Evolutionary conservation across 768 basidiomycete genomes (phyloP), one percentile per base, ranked within the genome.

Genomic region (Suillus spraguei): DNA sequence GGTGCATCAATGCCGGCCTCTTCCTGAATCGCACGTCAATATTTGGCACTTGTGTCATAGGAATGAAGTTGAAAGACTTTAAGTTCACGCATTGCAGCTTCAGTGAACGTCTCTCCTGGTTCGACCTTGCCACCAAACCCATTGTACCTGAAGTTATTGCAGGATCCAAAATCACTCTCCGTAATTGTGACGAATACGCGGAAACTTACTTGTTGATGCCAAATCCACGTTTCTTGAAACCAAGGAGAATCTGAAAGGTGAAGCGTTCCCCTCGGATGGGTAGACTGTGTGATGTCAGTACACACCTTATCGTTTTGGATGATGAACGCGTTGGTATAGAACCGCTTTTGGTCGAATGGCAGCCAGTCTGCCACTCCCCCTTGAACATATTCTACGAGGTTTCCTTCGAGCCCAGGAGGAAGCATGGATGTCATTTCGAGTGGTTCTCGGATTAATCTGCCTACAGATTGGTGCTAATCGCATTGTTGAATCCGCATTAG

Each of bases 91-190:
- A 74, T 68, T 4, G 94, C 94, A 11, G 92, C 94, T 69, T 90
- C 76, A 0, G 78, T 67, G 20, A 86, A 76, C 0, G 88, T 87
- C 74, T 97, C 94, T 5, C 83, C 85, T 3, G 81, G 75, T 63
- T 95, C 92, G 10, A 92, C 87, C 74, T 97, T 97, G 11, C 94
- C 94, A 20, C 92, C 93, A 67, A 95, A 96, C 4, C 94, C 94
- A 65, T 95, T 95, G 70, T 85, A 94, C 69, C 94, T 94, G 68
- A 28, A 28, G 28, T 54, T n/a, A 32, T 17, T 58, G 6, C 28
- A 24, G 66, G 49, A 58, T 61, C 22, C 41, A 20, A 20, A 60
- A 39, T 38, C 56, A 16, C 32, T 9, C 49, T 42, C 42, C 14
- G 14, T 28, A 4, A 59, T n/a, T 4, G 22, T 20, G 22, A 5